These are phyloP conservation scores for Emiliania huxleyi DNA, from an alignment of 78 protist genomes.

Conservation along the genomic window DNA sequence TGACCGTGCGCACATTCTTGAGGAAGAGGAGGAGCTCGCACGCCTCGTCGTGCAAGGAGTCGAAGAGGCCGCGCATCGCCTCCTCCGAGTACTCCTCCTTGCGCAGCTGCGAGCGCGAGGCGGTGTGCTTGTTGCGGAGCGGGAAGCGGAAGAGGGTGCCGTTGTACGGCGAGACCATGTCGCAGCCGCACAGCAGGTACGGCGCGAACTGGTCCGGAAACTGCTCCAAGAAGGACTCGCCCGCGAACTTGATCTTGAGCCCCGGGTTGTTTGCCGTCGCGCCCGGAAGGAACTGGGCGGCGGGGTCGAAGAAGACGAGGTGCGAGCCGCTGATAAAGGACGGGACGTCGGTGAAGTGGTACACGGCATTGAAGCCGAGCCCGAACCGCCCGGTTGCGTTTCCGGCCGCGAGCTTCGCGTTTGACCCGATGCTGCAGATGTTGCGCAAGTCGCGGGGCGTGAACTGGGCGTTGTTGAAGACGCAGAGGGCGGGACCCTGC, in stretches of 20 bases:
- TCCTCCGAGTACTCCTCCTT: too few relatives aligned
- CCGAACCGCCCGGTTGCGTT: conserved; percentile 59
- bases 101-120: neutral
- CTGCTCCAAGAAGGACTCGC: neutral
- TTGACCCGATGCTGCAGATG: neutral
- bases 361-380: conserved; percentile 66
- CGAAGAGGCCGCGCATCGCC: too few relatives aligned
- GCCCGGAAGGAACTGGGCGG: conserved; percentile 16
- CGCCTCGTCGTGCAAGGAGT: too few relatives aligned
- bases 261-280: conserved; percentile 16
- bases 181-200: conserved; percentile 23
- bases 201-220: conserved; percentile 32
- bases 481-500: conserved; percentile 39
- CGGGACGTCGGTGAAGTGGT: conserved; percentile 51
- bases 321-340: neutral
- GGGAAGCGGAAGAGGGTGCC: conserved; percentile 35
- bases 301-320: conserved; percentile 32
- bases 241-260: neutral
- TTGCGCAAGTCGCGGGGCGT: neutral
- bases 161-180: neutral
- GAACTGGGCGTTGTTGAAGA: conserved; percentile 19
- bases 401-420: conserved; percentile 14
- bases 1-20: conserved; percentile 16
- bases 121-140: neutral
- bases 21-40: conserved; percentile 4